phyloP scores from a whole-genome alignment of 306 rosid genomes.

The Albizia julibrissin region DNA sequence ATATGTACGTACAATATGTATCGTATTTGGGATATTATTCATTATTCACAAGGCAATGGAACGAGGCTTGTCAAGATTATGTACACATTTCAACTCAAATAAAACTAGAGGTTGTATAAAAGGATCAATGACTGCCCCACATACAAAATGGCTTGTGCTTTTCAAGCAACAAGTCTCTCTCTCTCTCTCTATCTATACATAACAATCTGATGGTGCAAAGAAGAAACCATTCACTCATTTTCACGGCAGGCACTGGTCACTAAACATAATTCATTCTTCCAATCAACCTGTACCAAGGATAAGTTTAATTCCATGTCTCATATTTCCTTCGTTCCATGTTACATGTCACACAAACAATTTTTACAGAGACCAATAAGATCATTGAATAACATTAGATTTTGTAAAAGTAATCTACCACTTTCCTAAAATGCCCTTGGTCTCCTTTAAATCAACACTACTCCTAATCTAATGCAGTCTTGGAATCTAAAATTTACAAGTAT shows the following conservation, averaged over 20 bases:
- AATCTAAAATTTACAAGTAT: not conserved
- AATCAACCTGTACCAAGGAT: not conserved
- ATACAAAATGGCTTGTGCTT: not conserved
- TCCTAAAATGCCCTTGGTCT: not conserved
- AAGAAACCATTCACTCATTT: not conserved
- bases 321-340: not conserved
- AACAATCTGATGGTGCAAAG: not conserved
- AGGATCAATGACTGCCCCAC: not conserved
- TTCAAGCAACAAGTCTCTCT: not conserved
- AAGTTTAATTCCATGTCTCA: not conserved
- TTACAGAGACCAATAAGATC: not conserved
- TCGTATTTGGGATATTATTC: not conserved
- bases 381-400: not conserved
- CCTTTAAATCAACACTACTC: not conserved
- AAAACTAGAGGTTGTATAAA: not conserved
- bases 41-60: not conserved
- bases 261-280: not conserved
- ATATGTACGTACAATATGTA: not conserved
- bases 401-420: not conserved
- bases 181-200: not conserved
- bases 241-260: not conserved
- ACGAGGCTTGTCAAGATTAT: not conserved
- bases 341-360: not conserved
- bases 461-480: not conserved
- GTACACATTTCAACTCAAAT: not conserved